Base-by-base conservation (phyloP, 2,329 filamentous ascomycete genomes). In the Exserohilum turcica region DNA sequence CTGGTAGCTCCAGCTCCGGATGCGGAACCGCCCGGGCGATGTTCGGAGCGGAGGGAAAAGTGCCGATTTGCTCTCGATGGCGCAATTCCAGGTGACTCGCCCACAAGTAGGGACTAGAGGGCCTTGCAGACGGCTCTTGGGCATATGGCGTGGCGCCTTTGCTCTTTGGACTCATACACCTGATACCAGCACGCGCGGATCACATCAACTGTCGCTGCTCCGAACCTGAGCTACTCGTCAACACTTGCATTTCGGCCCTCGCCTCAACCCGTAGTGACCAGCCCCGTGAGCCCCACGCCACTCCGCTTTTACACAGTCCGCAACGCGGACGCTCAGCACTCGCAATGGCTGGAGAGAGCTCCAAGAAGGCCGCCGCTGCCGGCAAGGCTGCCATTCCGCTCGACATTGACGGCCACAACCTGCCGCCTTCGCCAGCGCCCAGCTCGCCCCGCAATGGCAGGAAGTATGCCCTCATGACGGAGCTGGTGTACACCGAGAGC, bases 401-500 rank as follows among this genome's bases (percentile, higher is more conserved):
- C 42, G 73, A 76, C 51, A 62, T 76, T 35, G 73, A 76, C 39
- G 73, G 73, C 42, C 72, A 76, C 61, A 64, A 76, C 53, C 64
- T 76, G 36, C 73, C 73, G 10, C 73, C 73, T 7, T 97, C 94
- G 6, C 94, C 94, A 2, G 91, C 94, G 19, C 92, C 93, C 2
- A 97, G 93, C 13, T 96, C 89, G 71, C 94, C 94, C 19, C 85
- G 88, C 71, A 89, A 87, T 71, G 92, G 91, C 59, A 86, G 89
- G 63, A 90, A 91, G 64, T 99, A 97, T 77, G 92, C 92, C 39
- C 85, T 99, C 56, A 93, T 93, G 52, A 99, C 94, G 4, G 94
- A 99, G 78, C 81, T 99, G 59, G 94, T 99, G 56, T 97, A 93
- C 76, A 97, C 93, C 45, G 94, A 99, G 67, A 87, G 89, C 74